Conservation (phyloP, 192 early-diverging fungal species). For the Umbelopsis isabellina region DNA sequence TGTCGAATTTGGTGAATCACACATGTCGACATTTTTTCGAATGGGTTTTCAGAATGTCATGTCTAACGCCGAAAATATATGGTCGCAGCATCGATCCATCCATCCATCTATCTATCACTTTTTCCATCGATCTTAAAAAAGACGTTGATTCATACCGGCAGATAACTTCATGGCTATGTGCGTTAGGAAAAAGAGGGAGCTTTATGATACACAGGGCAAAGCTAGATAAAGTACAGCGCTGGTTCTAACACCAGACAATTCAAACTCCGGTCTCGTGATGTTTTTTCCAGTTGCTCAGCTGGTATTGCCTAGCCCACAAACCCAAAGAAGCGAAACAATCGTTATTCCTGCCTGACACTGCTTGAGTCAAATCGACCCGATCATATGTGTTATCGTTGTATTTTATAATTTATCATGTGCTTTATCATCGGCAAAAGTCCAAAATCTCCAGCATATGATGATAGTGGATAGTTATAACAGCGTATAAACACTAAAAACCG, state of each 20-base stretch:
- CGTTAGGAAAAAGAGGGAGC: slow-evolving; percentile 8
- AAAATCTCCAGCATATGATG: too few relatives aligned
- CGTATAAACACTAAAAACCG: too few relatives aligned
- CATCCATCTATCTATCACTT: slow-evolving; percentile 20
- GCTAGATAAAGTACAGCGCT: too few relatives aligned
- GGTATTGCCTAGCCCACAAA: too few relatives aligned
- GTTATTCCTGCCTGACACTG: too few relatives aligned
- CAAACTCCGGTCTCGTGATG: not conserved
- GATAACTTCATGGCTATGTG: slow-evolving; percentile 38
- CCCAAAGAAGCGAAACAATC: too few relatives aligned
- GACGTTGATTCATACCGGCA: slow-evolving; percentile 28
- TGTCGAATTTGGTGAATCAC: not conserved
- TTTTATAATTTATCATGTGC: too few relatives aligned
- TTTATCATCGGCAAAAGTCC: too few relatives aligned
- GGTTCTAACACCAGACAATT: not conserved
- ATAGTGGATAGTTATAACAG: too few relatives aligned
- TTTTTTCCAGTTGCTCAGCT: too few relatives aligned
- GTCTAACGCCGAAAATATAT: not conserved
- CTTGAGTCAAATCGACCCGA: too few relatives aligned
- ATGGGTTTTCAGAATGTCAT: not conserved
- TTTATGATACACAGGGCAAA: not conserved
- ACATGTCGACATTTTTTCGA: not conserved
- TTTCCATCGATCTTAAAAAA: slow-evolving; percentile 23
- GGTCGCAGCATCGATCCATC: not conserved
- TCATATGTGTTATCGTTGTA: too few relatives aligned